These are phyloP conservation scores for Medicago truncatula DNA, from an alignment of 306 rosid species.

Conservation along the genomic window MtrunA17r5.0-ANR NC_053048.1:35749501-35750000, in stretches of 20 bases:
- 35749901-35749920: conserved; percentile 47
- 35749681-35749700: conserved; percentile 78
- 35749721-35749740: conserved; percentile 82
- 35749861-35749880: conserved; percentile 11
- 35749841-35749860: conserved; percentile 62
- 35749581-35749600: conserved; percentile 84
- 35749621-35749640: conserved; percentile 68
- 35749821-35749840: conserved; percentile 73
- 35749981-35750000: conserved; percentile 71
- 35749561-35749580: conserved; percentile 89
- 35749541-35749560: conserved; percentile 71
- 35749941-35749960: conserved; percentile 50
- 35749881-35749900: conserved; percentile 31
- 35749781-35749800: conserved; percentile 91
- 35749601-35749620: conserved; percentile 58
- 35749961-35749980: conserved; percentile 55
- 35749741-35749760: conserved; percentile 74
- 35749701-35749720: conserved; percentile 83
- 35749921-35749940: conserved; percentile 43
- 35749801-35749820: conserved; percentile 72
- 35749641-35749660: conserved; percentile 52
- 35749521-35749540: conserved; percentile 73
- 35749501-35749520: conserved; percentile 90
- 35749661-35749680: conserved; percentile 62
- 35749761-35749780: conserved; percentile 75